Evolutionary conservation across 495 filamentous ascomycete species (phyloP).

Genomic region (Aspergillus coremiiformis): DNA sequence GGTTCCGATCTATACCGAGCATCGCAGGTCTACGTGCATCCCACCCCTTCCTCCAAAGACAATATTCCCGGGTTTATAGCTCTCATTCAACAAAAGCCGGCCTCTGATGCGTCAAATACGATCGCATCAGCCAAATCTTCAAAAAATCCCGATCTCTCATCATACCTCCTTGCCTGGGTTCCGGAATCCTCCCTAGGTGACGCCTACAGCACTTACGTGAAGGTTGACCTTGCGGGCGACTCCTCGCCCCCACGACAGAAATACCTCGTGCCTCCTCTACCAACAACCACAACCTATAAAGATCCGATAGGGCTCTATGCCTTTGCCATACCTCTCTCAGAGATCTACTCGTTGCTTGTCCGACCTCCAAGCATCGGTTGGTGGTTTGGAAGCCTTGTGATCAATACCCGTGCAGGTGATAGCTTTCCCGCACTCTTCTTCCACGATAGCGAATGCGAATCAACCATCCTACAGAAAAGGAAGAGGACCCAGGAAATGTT

Average conservation of each 20-base stretch:
- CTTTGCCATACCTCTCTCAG: slow-evolving; percentile 82
- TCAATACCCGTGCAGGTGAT: slow-evolving; percentile 84
- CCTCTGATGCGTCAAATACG: slow-evolving; percentile 6
- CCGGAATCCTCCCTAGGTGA: slow-evolving; percentile 86
- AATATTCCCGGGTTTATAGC: slow-evolving; percentile 97
- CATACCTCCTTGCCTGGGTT: slow-evolving; percentile 85
- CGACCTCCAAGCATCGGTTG: slow-evolving; percentile 90
- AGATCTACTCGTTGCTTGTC: slow-evolving; percentile 84
- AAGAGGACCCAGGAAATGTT: slow-evolving; percentile 73
- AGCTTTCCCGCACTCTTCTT: slow-evolving; percentile 95
- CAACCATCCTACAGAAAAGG: slow-evolving; percentile 89
- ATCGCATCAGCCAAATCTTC: slow-evolving; percentile 46
- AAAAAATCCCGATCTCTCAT: slow-evolving; percentile 43
- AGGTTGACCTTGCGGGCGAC: slow-evolving; percentile 80
- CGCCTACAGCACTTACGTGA: slow-evolving; percentile 82
- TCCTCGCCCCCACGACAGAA: slow-evolving; percentile 75
- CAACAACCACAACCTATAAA: slow-evolving; percentile 60
- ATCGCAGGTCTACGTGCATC: slow-evolving; percentile 87
- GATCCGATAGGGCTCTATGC: slow-evolving; percentile 77
- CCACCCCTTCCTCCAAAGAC: slow-evolving; percentile 85
- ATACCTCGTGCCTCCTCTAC: slow-evolving; percentile 87
- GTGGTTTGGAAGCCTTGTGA: slow-evolving; percentile 95
- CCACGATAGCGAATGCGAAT: slow-evolving; percentile 93
- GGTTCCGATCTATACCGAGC: slow-evolving; percentile 6
- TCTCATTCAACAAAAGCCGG: slow-evolving; percentile 80